Evolutionary conservation across 164 flowering plant genomes (phyloP), one percentile per base, ranked within the genome.

Genomic region (Stephania yunnanensis): DNA sequence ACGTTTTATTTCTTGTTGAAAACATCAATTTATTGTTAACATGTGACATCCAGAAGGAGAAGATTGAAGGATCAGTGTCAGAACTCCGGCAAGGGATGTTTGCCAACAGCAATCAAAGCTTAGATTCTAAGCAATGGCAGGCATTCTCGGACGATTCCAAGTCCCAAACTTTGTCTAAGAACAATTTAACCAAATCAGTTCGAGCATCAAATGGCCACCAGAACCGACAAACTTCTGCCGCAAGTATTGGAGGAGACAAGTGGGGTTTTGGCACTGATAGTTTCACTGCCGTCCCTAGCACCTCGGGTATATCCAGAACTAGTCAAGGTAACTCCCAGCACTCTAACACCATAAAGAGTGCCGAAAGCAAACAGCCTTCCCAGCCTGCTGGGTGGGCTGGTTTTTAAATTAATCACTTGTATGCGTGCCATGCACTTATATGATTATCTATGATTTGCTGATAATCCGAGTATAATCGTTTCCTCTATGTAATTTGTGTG

Each of bases 371-470:
- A 82, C 66, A 82, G 73, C 75, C 85, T 36, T 61, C 91, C 73
- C 98, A 91, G 77, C 99, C 99, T 74, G 92, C 97, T 74, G 99
- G 99, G 68, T 96, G 99, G 99, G 97, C 99, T 82, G 99, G 99
- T 78, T 96, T 96, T 81, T 96, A 81, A 80, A 52, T 53, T 61
- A 29, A 8, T 13, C n/a, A 42, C 19, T 58, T 58, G 65, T 58
- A 58, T 58, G n/a, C 22, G 17, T 20, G n/a, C n/a, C 65, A 58
- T 17, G 65, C 65, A 58, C 65, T 17, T 58, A n/a, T 58, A 10
- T 6, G 7, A 15, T 17, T n/a, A n/a, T 7, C 22, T 58, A 20
- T 58, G 65, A 58, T 58, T 58, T 58, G 65, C 20, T 58, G 65
- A 58, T 15, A 58, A 17, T 58, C 42, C 15, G 22, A 58, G 65